Evolutionary conservation across 305 asterid species (phyloP).

Genomic region (Rubia balearica): DNA sequence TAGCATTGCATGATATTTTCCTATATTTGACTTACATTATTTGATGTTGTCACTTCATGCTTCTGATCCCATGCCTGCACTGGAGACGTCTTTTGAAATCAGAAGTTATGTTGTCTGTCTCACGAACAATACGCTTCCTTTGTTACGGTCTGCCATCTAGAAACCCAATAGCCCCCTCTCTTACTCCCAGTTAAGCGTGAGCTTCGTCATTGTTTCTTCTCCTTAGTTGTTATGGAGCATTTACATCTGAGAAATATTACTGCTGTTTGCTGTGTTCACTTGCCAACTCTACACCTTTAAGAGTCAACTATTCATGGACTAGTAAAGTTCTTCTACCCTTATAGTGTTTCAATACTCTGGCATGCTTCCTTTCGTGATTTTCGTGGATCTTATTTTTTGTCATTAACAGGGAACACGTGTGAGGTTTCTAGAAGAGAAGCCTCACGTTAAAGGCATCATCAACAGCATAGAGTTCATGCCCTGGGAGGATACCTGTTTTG

Average conservation of each 20-base stretch:
- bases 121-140: not conserved
- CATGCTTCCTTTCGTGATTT: not conserved
- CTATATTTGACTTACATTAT: not conserved
- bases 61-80: not conserved
- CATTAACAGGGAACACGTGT: constrained; percentile 46
- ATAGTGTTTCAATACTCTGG: not conserved
- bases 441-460: constrained; percentile 76
- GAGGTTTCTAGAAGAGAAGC: constrained; percentile 61
- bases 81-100: not conserved
- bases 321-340: not conserved
- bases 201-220: not conserved
- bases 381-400: constrained; percentile 9
- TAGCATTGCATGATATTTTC: not conserved
- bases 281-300: not conserved
- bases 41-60: not conserved
- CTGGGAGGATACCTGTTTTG: constrained; percentile 69
- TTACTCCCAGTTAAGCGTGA: not conserved
- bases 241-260: not conserved
- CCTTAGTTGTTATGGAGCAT: not conserved
- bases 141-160: not conserved
- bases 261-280: not conserved
- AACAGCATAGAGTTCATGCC: constrained; percentile 86
- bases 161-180: not conserved
- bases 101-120: not conserved
- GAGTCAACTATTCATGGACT: constrained; percentile 4